Conservation (phyloP, 768 basidiomycete species). For the Mrakia hoshinonis region DNA sequence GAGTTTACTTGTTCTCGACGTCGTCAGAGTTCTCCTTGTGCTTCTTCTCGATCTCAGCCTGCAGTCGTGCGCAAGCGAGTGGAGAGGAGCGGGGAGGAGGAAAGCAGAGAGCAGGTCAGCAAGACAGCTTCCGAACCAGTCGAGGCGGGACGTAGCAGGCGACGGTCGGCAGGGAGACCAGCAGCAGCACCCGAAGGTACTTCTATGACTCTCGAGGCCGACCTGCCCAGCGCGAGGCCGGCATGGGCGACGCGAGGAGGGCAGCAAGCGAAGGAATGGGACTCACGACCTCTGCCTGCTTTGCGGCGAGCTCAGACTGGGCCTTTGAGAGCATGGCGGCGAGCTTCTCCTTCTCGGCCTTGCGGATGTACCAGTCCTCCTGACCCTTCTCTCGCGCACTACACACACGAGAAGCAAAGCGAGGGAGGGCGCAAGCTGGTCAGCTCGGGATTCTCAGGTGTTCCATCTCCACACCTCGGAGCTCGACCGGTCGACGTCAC, state of each 20-base stretch:
- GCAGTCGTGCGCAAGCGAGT: too few species aligned
- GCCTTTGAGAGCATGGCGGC: not conserved
- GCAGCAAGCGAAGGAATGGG: not conserved
- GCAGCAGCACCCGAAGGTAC: too few species aligned
- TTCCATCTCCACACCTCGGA: not conserved
- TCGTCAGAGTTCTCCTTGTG: not conserved
- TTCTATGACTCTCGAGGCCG: too few species aligned
- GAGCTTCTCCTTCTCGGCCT: constrained; percentile 11
- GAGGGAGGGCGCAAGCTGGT: not conserved
- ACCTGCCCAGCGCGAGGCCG: too few species aligned
- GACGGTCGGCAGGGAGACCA: too few species aligned
- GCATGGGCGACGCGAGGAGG: not conserved
- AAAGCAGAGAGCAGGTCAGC: too few species aligned
- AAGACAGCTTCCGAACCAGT: not conserved
- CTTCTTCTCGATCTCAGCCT: constrained; percentile 3
- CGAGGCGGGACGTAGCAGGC: too few species aligned
- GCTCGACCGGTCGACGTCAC: not conserved
- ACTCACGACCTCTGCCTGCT: not conserved
- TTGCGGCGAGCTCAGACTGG: not conserved
- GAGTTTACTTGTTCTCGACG: not conserved
- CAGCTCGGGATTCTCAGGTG: not conserved
- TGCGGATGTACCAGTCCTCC: constrained; percentile 7
- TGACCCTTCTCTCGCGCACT: not conserved
- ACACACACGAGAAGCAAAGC: not conserved
- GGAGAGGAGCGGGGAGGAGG: too few species aligned